Evolutionary conservation across 2,329 filamentous ascomycete species (phyloP), one percentile per base, ranked within the genome.

Genomic region (Alternaria ventricosa): DNA sequence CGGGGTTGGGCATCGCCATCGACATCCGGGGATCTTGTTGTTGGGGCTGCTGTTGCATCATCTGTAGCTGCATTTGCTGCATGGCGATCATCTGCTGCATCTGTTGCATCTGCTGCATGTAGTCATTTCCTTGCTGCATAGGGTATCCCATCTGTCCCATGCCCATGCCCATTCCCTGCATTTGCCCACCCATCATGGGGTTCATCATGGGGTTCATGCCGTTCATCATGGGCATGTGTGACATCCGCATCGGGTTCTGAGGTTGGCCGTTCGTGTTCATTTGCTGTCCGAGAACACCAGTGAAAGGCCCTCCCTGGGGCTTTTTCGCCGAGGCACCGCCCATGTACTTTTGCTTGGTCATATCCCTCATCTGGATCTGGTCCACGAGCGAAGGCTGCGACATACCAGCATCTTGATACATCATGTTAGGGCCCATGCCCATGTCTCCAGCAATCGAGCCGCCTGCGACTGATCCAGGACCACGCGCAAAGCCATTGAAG

Each of bases 21-120:
- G 71, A 69, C 60, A 72, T 69, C 9, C 71, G 70, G 4, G 64
- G 68, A 36, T 73, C 71, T 62, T 74, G 71, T n/a, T 67, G 63
- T 55, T 71, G 72, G 25, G 70, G 70, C 60, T 76, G 76, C 64
- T 78, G 76, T 73, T 74, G 72, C 70, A 77, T 77, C 59, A 77
- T 74, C 59, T 71, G 91, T 90, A 96, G 94, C 81, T 94, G 94
- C 78, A 78, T 73, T 54, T 77, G 75, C 51, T 77, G 75, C 66
- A 76, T 75, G 10, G 74, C 75, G 46, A 75, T 70, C 72, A 76
- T 75, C 53, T 77, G 75, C 60, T 78, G 75, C 69, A 76, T 76
- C 44, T 78, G 94, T 77, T 96, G 92, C 91, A 96, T 94, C 78
- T 97, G 93, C 90, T 97, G 93, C 90, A 96, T 93, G 76, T 71